Evolutionary conservation across 2,329 filamentous ascomycete genomes (phyloP), one percentile per base, ranked within the genome.

Genomic region (Zymoseptoria ardabiliae): DNA sequence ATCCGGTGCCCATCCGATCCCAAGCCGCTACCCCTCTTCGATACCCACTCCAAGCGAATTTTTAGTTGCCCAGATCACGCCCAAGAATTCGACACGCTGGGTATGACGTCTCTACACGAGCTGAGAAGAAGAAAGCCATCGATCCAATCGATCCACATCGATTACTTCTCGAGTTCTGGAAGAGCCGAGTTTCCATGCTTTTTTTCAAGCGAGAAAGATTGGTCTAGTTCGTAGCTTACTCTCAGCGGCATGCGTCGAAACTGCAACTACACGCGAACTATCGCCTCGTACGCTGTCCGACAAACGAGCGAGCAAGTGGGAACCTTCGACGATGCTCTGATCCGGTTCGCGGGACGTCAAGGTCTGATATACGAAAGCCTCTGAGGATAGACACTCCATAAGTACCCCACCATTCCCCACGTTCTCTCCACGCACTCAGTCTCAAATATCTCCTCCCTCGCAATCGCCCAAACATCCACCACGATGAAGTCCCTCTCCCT

Each of bases 401-500:
- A 45, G 35, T 45, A n/a, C 35, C 35, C 35, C 35, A n/a, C 1
- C 17, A 45, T 45, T 4, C 17, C 35, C 35, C 13, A 13, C 13
- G 11, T 41, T 35, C 9, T 35, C 30, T 35, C 30, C 30, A 13
- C 30, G 11, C 13, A 13, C 30, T 3, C 9, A 11, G 30, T 13
- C 30, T 35, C 9, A 13, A 10, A 13, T 2, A 10, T 35, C 30
- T 13, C 13, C 9, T 13, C 2, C 11, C 30, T 11, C 9, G 3
- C 30, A 8, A 35, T 13, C 2, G 3, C 30, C 7, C 30, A 35
- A 11, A 35, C 30, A 13, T 13, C 28, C 10, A 17, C 25, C 55
- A 58, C 5, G 25, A 71, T 72, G 68, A 71, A 67, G 62, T 62
- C 64, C 52, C 61, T 64, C 45, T 62, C 64, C 25, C 53, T 66